phyloP scores from a whole-genome alignment of 1,139 yeast species.

The Chernovozyma aurita region DNA sequence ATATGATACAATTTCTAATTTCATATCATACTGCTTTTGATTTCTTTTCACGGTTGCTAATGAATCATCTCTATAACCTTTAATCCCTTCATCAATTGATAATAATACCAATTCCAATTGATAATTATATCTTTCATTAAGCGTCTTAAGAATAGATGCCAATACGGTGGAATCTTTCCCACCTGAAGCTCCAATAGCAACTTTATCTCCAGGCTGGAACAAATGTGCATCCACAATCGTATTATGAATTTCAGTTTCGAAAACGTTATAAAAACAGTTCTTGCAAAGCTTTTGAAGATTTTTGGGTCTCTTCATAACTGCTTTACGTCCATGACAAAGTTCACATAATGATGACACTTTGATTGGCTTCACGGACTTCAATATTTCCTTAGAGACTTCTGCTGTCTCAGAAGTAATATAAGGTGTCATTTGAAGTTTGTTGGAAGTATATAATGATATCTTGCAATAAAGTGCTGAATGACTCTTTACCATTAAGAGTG shows the following conservation, averaged over 20 bases:
- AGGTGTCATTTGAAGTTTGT: not conserved
- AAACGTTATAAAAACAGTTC: conserved; percentile 81
- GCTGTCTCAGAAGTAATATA: not conserved
- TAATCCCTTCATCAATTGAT: conserved; percentile 94
- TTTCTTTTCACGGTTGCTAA: conserved; percentile 94
- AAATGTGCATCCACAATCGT: conserved; percentile 71
- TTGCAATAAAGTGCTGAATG: too few species aligned
- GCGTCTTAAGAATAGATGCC: conserved; percentile 79
- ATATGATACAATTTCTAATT: conserved; percentile 84
- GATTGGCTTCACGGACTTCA: conserved; percentile 18
- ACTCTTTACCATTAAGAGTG: too few species aligned
- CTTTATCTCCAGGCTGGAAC: conserved; percentile 75
- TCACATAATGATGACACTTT: conserved; percentile 62
- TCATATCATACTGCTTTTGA: conserved; percentile 82
- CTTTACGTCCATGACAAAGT: conserved; percentile 79
- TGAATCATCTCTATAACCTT: conserved; percentile 96
- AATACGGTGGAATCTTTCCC: conserved; percentile 97
- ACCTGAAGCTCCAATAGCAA: conserved; percentile 98
- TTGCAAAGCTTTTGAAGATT: conserved; percentile 90
- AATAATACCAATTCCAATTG: conserved; percentile 78
- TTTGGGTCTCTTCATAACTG: conserved; percentile 88
- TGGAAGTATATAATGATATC: too few species aligned
- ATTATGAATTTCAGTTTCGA: conserved; percentile 93
- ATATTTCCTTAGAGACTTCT: not conserved
- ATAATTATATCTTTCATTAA: conserved; percentile 84